These are phyloP conservation scores for Arctostaphylos glauca DNA, from an alignment of 148 eudicot genomes.

Conservation along the genomic window DNA sequence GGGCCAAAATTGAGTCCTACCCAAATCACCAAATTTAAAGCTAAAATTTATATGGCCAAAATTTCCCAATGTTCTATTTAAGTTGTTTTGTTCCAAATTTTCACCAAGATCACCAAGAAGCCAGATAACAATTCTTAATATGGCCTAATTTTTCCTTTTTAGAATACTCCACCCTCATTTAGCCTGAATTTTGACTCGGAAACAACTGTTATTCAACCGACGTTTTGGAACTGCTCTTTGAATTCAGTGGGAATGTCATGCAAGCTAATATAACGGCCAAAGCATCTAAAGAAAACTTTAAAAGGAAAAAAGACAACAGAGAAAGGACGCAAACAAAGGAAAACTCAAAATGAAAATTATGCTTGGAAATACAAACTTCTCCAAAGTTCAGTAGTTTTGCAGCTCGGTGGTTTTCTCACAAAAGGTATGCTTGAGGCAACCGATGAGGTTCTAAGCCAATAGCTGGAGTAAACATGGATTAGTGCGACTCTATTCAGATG, in stretches of 20 bases:
- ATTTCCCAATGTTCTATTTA: neutral
- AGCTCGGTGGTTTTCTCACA: neutral
- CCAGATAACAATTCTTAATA: neutral
- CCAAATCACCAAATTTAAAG: neutral
- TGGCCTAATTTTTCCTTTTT: slow-evolving; percentile 3
- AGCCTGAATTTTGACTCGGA: neutral
- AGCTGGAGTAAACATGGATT: neutral
- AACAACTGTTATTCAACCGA: neutral
- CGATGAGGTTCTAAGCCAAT: neutral
- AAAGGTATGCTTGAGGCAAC: neutral
- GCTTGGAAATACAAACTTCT: neutral
- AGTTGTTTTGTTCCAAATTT: slow-evolving; percentile 3
- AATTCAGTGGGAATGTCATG: neutral
- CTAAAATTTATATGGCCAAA: neutral
- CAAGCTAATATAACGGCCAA: neutral
- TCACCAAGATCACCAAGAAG: neutral
- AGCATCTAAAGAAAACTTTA: neutral
- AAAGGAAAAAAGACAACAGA: slow-evolving; percentile 1
- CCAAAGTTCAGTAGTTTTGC: neutral
- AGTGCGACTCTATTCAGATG: no score
- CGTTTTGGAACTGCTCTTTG: neutral
- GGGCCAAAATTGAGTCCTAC: neutral
- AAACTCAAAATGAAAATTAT: neutral
- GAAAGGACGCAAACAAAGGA: neutral
- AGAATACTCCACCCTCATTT: slow-evolving; percentile 5